A percentile compares a stretch with the other conserved stretches of the same genome.
Conservation (phyloP, 2,329 filamentous ascomycete species). For the Claviceps maximensis region DNA sequence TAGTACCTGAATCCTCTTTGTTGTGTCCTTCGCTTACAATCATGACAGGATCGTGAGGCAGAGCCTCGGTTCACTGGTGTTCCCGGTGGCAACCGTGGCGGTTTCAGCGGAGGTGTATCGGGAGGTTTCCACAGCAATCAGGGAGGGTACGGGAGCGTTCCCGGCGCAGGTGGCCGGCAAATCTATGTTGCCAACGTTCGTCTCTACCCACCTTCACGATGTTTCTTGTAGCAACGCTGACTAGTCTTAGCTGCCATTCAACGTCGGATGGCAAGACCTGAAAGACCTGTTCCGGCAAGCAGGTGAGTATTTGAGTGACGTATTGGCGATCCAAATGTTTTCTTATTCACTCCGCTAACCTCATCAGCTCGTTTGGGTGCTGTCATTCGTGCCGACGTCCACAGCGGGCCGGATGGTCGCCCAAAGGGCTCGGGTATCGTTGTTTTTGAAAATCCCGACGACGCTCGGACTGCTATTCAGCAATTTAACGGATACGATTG, state of each 20-base stretch:
- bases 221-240: constrained; percentile 4
- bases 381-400: constrained; percentile 90
- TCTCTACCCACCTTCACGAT: constrained; percentile 24
- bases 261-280: constrained; percentile 95
- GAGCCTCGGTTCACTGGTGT: constrained; percentile 90
- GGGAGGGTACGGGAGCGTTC: constrained; percentile 37
- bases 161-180: constrained; percentile 55
- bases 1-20: constrained; percentile 12
- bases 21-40: neutral
- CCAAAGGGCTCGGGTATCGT: constrained; percentile 97
- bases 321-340: neutral
- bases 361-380: constrained; percentile 46
- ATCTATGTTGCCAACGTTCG: constrained; percentile 98
- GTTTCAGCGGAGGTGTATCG: constrained; percentile 41
- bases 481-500: constrained; percentile 99
- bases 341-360: neutral
- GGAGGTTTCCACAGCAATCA: constrained; percentile 38
- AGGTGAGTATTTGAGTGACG: constrained; percentile 46
- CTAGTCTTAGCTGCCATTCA: constrained; percentile 70
- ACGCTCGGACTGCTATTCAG: constrained; percentile 88
- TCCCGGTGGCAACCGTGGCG: constrained; percentile 47
- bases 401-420: constrained; percentile 78
- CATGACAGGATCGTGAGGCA: constrained; percentile 76
- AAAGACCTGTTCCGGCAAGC: constrained; percentile 98
- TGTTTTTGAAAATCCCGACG: constrained; percentile 86